Base-by-base conservation (phyloP, 2,329 filamentous ascomycete genomes). In the Malbranchea cinnamomea region DNA sequence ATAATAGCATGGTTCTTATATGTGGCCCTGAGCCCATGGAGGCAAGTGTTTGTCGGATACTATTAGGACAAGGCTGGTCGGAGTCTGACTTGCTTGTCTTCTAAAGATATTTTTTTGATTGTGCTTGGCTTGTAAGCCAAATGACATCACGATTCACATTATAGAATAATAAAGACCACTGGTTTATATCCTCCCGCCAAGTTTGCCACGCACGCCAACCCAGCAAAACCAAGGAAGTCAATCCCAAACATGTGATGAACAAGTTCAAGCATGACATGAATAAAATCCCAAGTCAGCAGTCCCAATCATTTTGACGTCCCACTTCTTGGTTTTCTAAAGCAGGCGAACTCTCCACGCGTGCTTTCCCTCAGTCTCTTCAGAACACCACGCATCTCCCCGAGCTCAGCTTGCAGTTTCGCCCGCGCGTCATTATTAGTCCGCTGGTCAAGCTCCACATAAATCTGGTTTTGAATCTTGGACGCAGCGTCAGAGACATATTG, bases 401-500 rank as follows among this genome's bases (percentile, higher is more conserved):
- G 58, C 59, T 95, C 87, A 32, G 71, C 74, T 59, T 95, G 87
- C 42, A 98, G 59, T 36, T 70, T 67, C 7, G 74, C 68, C 29
- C 89, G 68, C 3, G 85, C 84, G 36, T 83, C 77, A 44, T 89
- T 85, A 48, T 92, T 84, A 30, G 89, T 95, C 28, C 84, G 74
- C 36, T 73, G 69, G 51, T 98, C 89, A 10, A 98, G 62, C 49
- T 89, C 83, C 40, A 89, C 72, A 54, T 95, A 98, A 27, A 98
- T 87, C 51, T 85, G 74, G 43, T 78, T 78, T 59, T 95, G 89
- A 9, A 81, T 67, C 49, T 85, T 74, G 5, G 74, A 74, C 3
- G 84, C 82, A 29, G 73, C 68, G 34, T 92, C 79, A 0, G 82
- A 89, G 0, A 82, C 89, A 54, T 91, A 98, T 42, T 85, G 77